phyloP scores from a whole-genome alignment of 768 basidiomycete species.

The Pisolithus microcarpus region DNA sequence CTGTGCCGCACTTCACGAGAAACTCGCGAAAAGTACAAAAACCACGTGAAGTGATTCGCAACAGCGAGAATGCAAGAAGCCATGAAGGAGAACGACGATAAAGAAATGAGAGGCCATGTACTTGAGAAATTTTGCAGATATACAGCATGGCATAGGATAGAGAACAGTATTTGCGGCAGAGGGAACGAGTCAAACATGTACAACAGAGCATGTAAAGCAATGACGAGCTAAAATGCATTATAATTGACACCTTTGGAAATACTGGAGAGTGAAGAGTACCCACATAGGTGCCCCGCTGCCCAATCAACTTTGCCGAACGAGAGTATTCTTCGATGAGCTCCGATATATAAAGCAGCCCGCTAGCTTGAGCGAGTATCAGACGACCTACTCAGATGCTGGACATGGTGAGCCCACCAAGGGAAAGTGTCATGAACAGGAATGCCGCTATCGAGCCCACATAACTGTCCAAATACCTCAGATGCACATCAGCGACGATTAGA shows the following conservation, averaged over 20 bases:
- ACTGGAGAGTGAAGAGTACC: conserved; percentile 24
- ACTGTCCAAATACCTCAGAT: conserved; percentile 27
- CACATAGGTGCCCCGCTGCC: conserved; percentile 85
- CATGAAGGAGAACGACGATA: conserved; percentile 79
- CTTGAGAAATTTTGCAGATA: conserved; percentile 90
- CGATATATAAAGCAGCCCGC: conserved; percentile 87
- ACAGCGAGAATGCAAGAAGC: conserved; percentile 82
- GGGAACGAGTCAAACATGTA: conserved; percentile 81
- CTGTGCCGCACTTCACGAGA: conserved; percentile 55
- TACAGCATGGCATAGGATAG: conserved; percentile 74
- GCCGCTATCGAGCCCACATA: conserved; percentile 72
- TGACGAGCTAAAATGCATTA: conserved; percentile 53
- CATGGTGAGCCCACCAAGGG: conserved; percentile 55
- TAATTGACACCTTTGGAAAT: neutral
- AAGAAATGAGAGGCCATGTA: conserved; percentile 89
- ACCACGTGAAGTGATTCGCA: conserved; percentile 91
- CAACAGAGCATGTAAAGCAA: conserved; percentile 68
- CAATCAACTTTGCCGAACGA: conserved; percentile 69
- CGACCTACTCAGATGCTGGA: neutral
- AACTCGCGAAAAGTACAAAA: conserved; percentile 82
- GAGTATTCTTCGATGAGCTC: conserved; percentile 96
- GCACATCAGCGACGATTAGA: neutral
- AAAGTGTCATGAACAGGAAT: conserved; percentile 87
- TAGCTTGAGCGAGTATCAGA: conserved; percentile 46
- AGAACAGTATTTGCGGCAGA: conserved; percentile 65